Evolutionary conservation across 2,329 filamentous ascomycete species (phyloP).

Genomic region (Xylaria sp.): DNA sequence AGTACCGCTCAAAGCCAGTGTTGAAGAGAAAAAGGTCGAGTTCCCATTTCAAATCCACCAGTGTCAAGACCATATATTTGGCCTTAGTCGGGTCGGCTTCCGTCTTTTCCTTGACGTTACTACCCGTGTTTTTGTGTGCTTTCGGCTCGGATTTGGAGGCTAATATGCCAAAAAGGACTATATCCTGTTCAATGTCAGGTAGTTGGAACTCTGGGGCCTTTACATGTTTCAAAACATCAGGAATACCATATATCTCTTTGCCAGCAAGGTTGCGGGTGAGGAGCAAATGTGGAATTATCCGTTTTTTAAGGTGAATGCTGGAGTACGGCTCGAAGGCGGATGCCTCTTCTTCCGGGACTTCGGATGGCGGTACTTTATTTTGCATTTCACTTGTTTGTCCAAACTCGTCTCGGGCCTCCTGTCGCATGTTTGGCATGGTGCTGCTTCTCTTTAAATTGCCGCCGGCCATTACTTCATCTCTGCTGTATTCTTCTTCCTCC

Average conservation of each 20-base stretch:
- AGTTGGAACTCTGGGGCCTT: conserved; percentile 85
- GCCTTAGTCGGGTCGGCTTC: conserved; percentile 69
- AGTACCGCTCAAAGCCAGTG: conserved; percentile 89
- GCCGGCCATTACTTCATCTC: conserved; percentile 69
- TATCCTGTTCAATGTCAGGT: conserved; percentile 85
- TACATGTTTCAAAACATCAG: conserved; percentile 82
- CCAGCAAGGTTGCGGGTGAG: conserved; percentile 80
- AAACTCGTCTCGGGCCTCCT: conserved; percentile 36
- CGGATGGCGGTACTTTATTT: conserved; percentile 47
- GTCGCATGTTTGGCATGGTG: conserved; percentile 53
- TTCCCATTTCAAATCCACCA: conserved; percentile 91
- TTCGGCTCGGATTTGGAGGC: conserved; percentile 88
- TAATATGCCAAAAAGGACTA: conserved; percentile 88
- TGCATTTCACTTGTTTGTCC: conserved; percentile 38
- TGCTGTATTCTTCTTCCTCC: conserved; percentile 65
- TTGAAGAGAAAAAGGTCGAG: conserved; percentile 93
- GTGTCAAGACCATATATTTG: conserved; percentile 92
- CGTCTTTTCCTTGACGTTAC: conserved; percentile 59
- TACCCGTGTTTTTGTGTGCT: conserved; percentile 60
- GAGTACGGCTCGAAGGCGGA: conserved; percentile 88
- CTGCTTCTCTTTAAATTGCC: conserved; percentile 57
- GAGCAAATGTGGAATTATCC: conserved; percentile 83
- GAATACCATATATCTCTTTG: conserved; percentile 81
- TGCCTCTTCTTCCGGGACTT: conserved; percentile 59
- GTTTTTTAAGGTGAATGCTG: conserved; percentile 81